Evolutionary conservation across 2,329 filamentous ascomycete genomes (phyloP).

Genomic region (Colletotrichum musae): DNA sequence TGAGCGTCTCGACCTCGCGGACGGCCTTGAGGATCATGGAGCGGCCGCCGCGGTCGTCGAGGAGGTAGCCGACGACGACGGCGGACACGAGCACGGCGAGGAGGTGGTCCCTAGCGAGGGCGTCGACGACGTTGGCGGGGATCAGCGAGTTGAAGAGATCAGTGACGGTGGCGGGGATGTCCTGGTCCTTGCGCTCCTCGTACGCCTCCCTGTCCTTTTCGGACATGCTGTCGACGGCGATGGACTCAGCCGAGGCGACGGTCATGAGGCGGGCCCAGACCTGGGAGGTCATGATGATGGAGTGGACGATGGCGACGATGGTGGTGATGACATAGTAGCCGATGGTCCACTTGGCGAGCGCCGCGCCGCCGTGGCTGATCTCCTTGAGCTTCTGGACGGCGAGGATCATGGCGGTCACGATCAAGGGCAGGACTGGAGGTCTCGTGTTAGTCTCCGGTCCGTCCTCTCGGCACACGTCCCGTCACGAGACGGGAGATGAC

Average conservation of each 20-base stretch:
- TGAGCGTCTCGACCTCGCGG: conserved; percentile 63
- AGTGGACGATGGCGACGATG: conserved; percentile 62
- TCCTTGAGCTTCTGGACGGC: conserved; percentile 63
- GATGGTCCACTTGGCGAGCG: conserved; percentile 64
- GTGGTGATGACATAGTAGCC: conserved; percentile 66
- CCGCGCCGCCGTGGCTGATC: conserved; percentile 59
- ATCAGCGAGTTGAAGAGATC: conserved; percentile 65
- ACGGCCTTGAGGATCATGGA: conserved; percentile 59
- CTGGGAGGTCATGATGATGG: conserved; percentile 60
- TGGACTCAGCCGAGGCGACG: conserved; percentile 50
- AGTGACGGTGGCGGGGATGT: conserved; percentile 60
- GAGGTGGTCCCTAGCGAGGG: conserved; percentile 62
- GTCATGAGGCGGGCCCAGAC: conserved; percentile 64
- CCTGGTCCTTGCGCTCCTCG: conserved; percentile 51
- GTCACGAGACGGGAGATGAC: too few relatives aligned
- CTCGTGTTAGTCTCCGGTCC: conserved; percentile 6
- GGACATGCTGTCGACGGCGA: conserved; percentile 47
- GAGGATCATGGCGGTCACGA: conserved; percentile 66
- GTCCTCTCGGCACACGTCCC: background rate
- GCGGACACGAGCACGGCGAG: conserved; percentile 63
- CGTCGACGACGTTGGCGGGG: conserved; percentile 62
- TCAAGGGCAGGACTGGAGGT: conserved; percentile 63
- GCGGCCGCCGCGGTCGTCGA: conserved; percentile 53
- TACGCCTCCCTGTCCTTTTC: conserved; percentile 49
- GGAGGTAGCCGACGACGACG: conserved; percentile 62